These are phyloP conservation scores for Aquilaria malaccensis DNA, from an alignment of 345 rosid species.

Conservation along the genomic window DNA sequence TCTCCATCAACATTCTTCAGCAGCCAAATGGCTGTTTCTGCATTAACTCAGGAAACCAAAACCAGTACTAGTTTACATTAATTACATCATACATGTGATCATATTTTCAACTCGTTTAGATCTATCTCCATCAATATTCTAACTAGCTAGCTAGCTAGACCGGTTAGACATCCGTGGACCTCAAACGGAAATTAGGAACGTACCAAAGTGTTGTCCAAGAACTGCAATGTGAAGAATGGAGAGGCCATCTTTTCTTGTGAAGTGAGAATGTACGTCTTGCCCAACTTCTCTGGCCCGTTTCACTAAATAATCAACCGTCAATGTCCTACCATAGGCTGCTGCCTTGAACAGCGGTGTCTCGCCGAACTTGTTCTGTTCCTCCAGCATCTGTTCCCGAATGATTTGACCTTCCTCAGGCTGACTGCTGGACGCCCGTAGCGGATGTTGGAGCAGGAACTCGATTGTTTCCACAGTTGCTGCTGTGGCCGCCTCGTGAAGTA, in stretches of 20 bases:
- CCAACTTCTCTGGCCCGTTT: not conserved
- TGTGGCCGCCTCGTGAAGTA: slow-evolving; percentile 12
- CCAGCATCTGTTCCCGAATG: not conserved
- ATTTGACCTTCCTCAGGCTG: no score
- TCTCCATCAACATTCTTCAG: not conserved
- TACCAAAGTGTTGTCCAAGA: slow-evolving; percentile 10
- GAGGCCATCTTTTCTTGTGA: slow-evolving; percentile 3
- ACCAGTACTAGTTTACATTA: no score
- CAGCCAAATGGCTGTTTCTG: slow-evolving; percentile 10
- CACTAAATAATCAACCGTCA: not conserved
- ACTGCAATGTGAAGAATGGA: slow-evolving; percentile 15
- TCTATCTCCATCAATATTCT: no score
- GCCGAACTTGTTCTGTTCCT: not conserved
- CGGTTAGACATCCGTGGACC: no score
- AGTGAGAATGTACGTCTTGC: not conserved
- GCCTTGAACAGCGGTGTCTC: slow-evolving; percentile 11
- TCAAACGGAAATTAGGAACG: not conserved
- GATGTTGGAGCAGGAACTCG: not conserved
- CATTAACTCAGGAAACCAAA: not conserved
- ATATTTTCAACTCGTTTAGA: no score
- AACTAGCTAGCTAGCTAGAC: no score
- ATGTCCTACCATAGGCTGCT: not conserved
- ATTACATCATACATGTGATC: no score
- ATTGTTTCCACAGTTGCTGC: not conserved
- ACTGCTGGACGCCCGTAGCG: no score